Base-by-base conservation (phyloP, 2,329 filamentous ascomycete species). In the Penicillium sp. region DNA sequence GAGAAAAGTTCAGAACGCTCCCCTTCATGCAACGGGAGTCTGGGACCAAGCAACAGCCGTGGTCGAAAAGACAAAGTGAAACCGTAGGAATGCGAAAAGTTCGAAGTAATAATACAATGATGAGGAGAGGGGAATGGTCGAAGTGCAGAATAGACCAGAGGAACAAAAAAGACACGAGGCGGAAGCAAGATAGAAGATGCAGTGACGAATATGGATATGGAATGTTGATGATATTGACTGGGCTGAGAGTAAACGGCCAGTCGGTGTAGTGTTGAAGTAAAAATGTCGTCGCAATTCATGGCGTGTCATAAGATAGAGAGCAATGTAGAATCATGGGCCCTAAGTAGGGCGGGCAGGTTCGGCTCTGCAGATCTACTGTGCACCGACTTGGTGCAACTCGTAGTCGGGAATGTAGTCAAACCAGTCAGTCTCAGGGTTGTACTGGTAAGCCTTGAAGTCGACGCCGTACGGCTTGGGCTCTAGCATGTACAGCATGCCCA, bases 391-490 rank as follows among this genome's bases (percentile, higher is more conserved):
- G 58, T 74, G 85, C 33, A 95, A 84, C 75, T 89, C 87, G 77
- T 95, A 98, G 70, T 93, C 83, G n/a, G 89, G 90, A 47, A 96
- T 78, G 72, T 95, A 88, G 59, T 95, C 87, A 69, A 99, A 99
- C 84, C 89, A 92, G 62, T 89, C 87, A 19, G 80, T 85, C 3
- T 83, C 81, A 62, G 91, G 85, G 72, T 96, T 91, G 79, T 96
- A 99, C 61, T 88, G 86, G 81, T 96, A 99, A 0, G 92, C 94
- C 74, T 96, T 94, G 80, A 98, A 97, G 61, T 96, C 94, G 59
- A 97, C 93, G 14, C 95, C 95, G 67, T 99, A 99, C 0, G 95
- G 95, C 82, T 97, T 97, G 64, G 95, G 95, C 77, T 99, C 94
- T 50, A 99, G 89, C 67, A 92, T 91, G 75, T 96, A 99, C 7